Evolutionary conservation across 1,139 yeast species (phyloP).

Genomic region (Hansenula sp.): DNA sequence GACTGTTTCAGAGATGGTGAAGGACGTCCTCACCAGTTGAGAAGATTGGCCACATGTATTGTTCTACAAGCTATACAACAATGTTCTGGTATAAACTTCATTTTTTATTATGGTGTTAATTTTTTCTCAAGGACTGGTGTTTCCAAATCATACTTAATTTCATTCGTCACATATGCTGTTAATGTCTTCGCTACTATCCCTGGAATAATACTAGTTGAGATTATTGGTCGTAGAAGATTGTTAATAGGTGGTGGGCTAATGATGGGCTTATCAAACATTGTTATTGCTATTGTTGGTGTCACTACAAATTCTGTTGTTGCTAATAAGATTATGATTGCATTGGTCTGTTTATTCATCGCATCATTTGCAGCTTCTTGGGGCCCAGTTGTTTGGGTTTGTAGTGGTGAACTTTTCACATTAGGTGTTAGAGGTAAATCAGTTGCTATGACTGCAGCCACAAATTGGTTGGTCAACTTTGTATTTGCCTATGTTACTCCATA

Average conservation of each 20-base stretch:
- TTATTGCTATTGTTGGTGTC: slow-evolving; percentile 66
- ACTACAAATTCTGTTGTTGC: slow-evolving; percentile 43
- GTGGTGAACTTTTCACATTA: slow-evolving; percentile 76
- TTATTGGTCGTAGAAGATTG: slow-evolving; percentile 61
- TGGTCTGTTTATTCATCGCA: slow-evolving; percentile 75
- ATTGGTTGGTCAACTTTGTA: slow-evolving; percentile 78
- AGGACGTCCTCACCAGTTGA: slow-evolving; percentile 59
- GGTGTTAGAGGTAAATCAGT: slow-evolving; percentile 79
- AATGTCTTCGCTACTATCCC: slow-evolving; percentile 69
- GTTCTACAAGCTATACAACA: slow-evolving; percentile 71
- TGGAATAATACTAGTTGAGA: slow-evolving; percentile 65
- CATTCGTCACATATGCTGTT: slow-evolving; percentile 68
- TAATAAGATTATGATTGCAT: slow-evolving; percentile 72
- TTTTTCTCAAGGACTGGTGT: slow-evolving; percentile 65
- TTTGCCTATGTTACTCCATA: slow-evolving; percentile 76
- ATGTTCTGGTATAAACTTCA: slow-evolving; percentile 74
- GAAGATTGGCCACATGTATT: slow-evolving; percentile 66
- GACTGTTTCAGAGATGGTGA: slow-evolving; percentile 69
- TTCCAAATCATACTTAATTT: slow-evolving; percentile 56
- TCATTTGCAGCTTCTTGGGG: slow-evolving; percentile 89
- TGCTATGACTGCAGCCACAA: slow-evolving; percentile 71
- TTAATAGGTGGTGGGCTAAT: slow-evolving; percentile 60
- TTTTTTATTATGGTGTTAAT: slow-evolving; percentile 75
- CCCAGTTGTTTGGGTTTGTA: slow-evolving; percentile 75
- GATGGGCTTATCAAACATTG: slow-evolving; percentile 58